A percentile compares a stretch with the other conserved stretches of the same genome.
Conservation (phyloP, 208 protist genomes). For the Zelonia costaricensis region DNA sequence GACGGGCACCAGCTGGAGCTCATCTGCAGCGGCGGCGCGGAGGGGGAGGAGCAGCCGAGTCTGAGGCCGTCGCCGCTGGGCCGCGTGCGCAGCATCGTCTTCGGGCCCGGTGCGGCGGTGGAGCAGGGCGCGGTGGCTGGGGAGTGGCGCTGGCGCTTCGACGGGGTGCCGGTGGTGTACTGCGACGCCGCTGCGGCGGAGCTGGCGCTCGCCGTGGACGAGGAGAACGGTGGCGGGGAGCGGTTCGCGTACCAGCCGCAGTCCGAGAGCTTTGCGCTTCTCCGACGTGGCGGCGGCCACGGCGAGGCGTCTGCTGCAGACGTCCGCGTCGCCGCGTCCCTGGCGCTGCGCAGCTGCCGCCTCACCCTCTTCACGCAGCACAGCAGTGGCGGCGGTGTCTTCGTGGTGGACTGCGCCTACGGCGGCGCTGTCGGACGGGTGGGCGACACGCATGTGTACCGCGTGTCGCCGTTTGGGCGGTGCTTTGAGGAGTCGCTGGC, state of each 20-base stretch:
- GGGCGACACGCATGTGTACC: constrained; percentile 28
- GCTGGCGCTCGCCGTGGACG: constrained; percentile 10
- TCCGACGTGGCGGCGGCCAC: constrained; percentile 18
- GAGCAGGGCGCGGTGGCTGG: neutral
- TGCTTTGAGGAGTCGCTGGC: constrained; percentile 43
- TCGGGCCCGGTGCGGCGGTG: constrained; percentile 11
- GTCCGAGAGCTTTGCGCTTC: constrained; percentile 11
- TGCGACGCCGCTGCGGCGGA: constrained; percentile 1
- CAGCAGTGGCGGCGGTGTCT: constrained; percentile 14
- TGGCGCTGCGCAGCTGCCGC: neutral
- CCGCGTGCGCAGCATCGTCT: constrained; percentile 1
- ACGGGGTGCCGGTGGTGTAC: constrained; percentile 16
- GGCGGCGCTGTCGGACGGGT: constrained; percentile 50
- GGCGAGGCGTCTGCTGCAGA: no score
- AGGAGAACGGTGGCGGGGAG: neutral
- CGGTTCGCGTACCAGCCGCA: constrained; percentile 19
- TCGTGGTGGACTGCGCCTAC: constrained; percentile 75
- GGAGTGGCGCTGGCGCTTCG: constrained; percentile 28
- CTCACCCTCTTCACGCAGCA: constrained; percentile 7
- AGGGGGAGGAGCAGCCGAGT: neutral
- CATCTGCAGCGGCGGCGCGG: neutral
- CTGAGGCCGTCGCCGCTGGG: neutral
- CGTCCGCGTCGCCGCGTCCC: constrained; percentile 10
- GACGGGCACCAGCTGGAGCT: constrained; percentile 19
- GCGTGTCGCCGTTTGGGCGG: constrained; percentile 76